Evolutionary conservation across 306 rosid species (phyloP).

Genomic region (Mimosa pudica): DNA sequence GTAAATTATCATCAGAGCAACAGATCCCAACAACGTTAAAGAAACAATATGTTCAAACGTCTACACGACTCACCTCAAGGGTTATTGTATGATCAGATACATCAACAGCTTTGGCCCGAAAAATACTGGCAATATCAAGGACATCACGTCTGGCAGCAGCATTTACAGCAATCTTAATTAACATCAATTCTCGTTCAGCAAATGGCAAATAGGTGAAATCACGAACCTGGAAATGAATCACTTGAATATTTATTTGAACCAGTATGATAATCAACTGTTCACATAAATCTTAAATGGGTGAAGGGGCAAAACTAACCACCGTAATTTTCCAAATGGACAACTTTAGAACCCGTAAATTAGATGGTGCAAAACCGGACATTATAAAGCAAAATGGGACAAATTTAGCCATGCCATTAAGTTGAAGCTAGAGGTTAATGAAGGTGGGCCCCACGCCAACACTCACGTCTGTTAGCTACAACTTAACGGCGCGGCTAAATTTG

Average conservation of each 20-base stretch:
- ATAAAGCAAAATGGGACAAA: no score
- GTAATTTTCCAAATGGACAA: no score
- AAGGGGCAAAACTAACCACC: no score
- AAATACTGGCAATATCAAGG: constrained; percentile 82
- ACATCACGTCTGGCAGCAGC: constrained; percentile 83
- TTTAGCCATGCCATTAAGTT: no score
- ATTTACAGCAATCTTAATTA: constrained; percentile 80
- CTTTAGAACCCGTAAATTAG: no score
- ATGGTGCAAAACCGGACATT: no score
- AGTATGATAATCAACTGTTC: not conserved
- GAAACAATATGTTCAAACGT: constrained; percentile 26
- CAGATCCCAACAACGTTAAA: constrained; percentile 6
- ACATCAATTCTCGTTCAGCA: constrained; percentile 85
- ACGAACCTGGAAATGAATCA: constrained; percentile 52
- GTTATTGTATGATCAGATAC: constrained; percentile 85
- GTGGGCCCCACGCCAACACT: no score
- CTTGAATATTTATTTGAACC: constrained; percentile 18
- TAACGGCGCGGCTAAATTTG: no score
- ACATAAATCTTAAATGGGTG: constrained; percentile 2
- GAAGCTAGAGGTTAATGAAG: no score
- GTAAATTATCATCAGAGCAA: not conserved
- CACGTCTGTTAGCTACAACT: no score
- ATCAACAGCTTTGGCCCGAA: constrained; percentile 81
- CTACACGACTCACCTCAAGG: constrained; percentile 64
- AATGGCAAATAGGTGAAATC: constrained; percentile 81